phyloP scores from a whole-genome alignment of 2,329 filamentous ascomycete genomes.

The Colletotrichum orchidophilum region DNA sequence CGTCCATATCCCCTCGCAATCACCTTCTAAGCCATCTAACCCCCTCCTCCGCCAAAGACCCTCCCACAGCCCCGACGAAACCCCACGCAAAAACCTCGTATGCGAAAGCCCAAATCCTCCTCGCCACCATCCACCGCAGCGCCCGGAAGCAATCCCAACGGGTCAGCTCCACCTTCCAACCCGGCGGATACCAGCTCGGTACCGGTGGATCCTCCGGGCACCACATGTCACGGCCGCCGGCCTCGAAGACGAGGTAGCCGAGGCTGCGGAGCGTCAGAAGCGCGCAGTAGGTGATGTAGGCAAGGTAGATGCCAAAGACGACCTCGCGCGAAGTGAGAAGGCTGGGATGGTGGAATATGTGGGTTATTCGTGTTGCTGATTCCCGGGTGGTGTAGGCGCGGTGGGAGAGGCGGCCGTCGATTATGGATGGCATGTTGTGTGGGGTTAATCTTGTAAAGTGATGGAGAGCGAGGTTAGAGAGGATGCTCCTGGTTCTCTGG shows the following conservation, averaged over 20 bases:
- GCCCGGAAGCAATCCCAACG: not conserved
- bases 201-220: not conserved
- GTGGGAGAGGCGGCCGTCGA: slow-evolving; percentile 1
- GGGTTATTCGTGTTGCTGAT: not conserved
- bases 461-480: not conserved
- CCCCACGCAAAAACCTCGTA: slow-evolving; percentile 15
- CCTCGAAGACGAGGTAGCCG: not conserved
- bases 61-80: not conserved
- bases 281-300: slow-evolving; percentile 5
- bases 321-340: slow-evolving; percentile 3
- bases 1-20: not conserved
- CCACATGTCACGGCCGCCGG: not conserved
- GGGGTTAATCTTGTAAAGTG: not conserved
- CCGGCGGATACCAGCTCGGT: slow-evolving; percentile 11
- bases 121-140: not conserved
- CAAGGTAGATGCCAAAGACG: not conserved
- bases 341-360: not conserved
- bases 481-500: too few relatives aligned
- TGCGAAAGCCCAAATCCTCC: not conserved
- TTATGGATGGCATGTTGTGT: slow-evolving; percentile 3
- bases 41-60: not conserved
- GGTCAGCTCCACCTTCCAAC: slow-evolving; percentile 10
- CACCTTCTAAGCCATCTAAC: not conserved
- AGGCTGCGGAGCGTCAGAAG: slow-evolving; percentile 6
- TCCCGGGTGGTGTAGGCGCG: not conserved